Evolutionary conservation across 2,329 filamentous ascomycete genomes (phyloP).

Genomic region (Monilinia vaccinii-corymbosi): DNA sequence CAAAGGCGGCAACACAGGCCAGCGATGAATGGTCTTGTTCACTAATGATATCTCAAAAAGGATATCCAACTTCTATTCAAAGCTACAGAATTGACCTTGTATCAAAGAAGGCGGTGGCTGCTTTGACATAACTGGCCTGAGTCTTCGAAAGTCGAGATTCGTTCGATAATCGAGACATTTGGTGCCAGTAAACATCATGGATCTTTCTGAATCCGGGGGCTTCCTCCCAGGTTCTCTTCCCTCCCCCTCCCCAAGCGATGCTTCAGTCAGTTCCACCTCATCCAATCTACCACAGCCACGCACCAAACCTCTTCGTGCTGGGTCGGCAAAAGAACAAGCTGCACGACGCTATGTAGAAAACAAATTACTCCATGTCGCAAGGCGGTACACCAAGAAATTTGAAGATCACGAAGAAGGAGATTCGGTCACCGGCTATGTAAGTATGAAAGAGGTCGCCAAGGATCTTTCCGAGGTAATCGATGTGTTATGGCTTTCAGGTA

Average conservation of each 20-base stretch:
- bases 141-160: not conserved
- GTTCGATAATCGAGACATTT: not conserved
- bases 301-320: constrained; percentile 41
- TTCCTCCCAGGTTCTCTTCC: constrained; percentile 41
- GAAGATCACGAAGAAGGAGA: constrained; percentile 36
- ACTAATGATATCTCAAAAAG: not conserved
- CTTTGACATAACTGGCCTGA: not conserved
- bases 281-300: constrained; percentile 47
- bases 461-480: constrained; percentile 71
- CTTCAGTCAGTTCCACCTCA: constrained; percentile 32
- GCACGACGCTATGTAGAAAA: constrained; percentile 49
- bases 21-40: no score
- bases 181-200: not conserved
- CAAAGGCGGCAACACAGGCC: not conserved
- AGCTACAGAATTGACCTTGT: not conserved
- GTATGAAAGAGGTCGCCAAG: constrained; percentile 44
- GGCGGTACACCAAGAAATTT: constrained; percentile 53
- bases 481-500: constrained; percentile 78
- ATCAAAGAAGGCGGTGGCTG: not conserved
- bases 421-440: constrained; percentile 60
- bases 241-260: constrained; percentile 45
- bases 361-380: constrained; percentile 43
- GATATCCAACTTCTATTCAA: no score
- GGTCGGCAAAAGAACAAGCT: constrained; percentile 51
- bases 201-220: constrained; percentile 33